Evolutionary conservation across 2,329 filamentous ascomycete genomes (phyloP), one percentile per base, ranked within the genome.

Genomic region (Sporothrix variecibatus): DNA sequence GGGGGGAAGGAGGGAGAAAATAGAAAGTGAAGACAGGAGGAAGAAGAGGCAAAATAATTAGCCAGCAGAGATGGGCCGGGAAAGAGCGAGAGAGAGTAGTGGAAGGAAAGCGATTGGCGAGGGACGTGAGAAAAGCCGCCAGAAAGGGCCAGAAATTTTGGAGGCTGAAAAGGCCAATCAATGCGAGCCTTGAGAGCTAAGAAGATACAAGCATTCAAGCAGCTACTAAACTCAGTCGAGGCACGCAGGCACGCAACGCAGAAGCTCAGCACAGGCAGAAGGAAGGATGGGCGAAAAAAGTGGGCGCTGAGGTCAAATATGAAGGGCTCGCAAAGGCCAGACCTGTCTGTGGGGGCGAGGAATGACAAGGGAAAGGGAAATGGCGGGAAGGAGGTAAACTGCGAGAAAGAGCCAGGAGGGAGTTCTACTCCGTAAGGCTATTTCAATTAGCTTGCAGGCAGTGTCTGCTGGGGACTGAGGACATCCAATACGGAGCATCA

Each of bases 391-490:
- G 51, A 53, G 51, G 51, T 9, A 72, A 38, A 64, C n/a, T 23
- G 38, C 53, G 53, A 71, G 67, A 71, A 71, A 7, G 26, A 53
- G 58, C 71, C n/a, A 71, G 68, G 72, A 64, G n/a, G 68, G 72
- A 64, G n/a, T 69, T 49, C 40, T 43, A 40, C 9, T 46, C 71
- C n/a, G n/a, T 75, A 71, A 75, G 74, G 71, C 71, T 75, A 71
- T 75, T 75, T 71, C 31, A 26, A 64, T 65, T 65, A 72, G 64
- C 53, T 68, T 26, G 43, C 58, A 53, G 34, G 12, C 28, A 64
- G 17, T 71, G 28, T 28, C 26, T 60, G 26, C 23, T 17, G 15
- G 3, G 11, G 3, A 49, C 15, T 11, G 40, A 43, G 40, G 4
- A 38, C 11, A 43, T 6, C 40, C 11, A 2, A 38, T 62, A 43